Evolutionary conservation across 2,329 filamentous ascomycete species (phyloP), one percentile per base, ranked within the genome.

Genomic region (Camillea tinctor): DNA sequence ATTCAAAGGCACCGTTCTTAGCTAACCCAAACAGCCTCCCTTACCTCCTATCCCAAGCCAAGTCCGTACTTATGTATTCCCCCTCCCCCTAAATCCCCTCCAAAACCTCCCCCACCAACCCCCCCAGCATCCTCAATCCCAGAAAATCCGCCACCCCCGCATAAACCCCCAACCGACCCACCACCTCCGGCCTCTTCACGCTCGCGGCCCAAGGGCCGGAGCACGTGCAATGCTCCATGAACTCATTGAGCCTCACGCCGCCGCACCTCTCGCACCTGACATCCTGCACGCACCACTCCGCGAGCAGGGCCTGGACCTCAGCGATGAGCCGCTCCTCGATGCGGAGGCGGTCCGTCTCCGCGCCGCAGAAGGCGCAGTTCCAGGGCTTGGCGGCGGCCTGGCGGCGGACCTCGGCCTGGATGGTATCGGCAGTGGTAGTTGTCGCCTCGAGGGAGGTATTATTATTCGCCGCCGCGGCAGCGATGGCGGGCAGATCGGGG

Each of bases 211-310:
- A 99, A 60, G 85, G 84, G 3, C 95, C 95, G 62, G 91, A 92
- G 79, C 95, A 99, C 11, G 88, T 90, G 76, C 96, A 99, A 75
- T 98, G 93, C 74, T 97, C 94, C 88, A 95, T 93, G 69, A 98
- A 96, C 71, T 97, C 94, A 73, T 97, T 98, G 49, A 91, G 82
- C 71, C 92, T 81, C 48, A 97, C 76, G 67, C 92, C 92, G 30
- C 84, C 86, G 73, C 88, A 90, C 60, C 84, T 81, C 26, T 71
- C 73, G 66, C 95, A 99, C 76, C 92, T 92, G 60, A 98, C 77
- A 74, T 99, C 95, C 77, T 98, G 94, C 36, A 89, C 91, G 64
- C 87, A 83, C 93, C 96, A 99, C 68, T 90, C 87, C 23, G 92
- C 83, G 7, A 92, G 80, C 72, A 89, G 78, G 21, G 85, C 86